Evolutionary conservation across 768 basidiomycete species (phyloP), one percentile per base, ranked within the genome.

Genomic region (Panus rudis): DNA sequence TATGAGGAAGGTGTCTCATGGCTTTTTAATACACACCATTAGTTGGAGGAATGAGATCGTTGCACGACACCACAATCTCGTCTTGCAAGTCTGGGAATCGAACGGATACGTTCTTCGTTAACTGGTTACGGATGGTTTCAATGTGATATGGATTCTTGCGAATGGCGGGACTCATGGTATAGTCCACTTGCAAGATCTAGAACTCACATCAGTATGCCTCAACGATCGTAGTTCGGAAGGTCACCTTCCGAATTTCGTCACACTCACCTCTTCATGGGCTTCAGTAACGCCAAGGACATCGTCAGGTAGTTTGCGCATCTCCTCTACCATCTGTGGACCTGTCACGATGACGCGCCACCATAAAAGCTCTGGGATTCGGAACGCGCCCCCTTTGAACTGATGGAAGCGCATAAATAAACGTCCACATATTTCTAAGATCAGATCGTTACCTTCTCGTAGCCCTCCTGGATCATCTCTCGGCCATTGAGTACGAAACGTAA

Each of bases 281-380:
- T 57, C 63, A 0, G n/a, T 1, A 14, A 66, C 52, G 7, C 71
- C 71, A 19, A 75, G 50, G 3, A 52, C 47, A 23, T 64, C 63
- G 14, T 71, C 69, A 0, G 66, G 50, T 4, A 67, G 63, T 37
- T 56, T 67, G 12, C 58, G 53, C 6, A 75, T 11, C 31, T 75
- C 72, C 2, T 72, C 64, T 22, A 71, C 51, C 3, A 60, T 45
- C 19, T 55, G 40, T 0, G 48, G 52, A 4, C 57, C 56, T 16
- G 53, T 55, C 0, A 68, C 30, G n/a, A 78, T 34, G 22, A 76
- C 63, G 0, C 54, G 41, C 75, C 74, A 76, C 14, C 55, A 52
- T 4, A 27, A 17, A 3, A 52, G 22, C 3, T 48, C 44, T 0
- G 63, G 46, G 3, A 66, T 45, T 37, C 61, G 68, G 53, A 68